Percentiles rank a stretch among this genome's conserved stretches.
Evolutionary conservation across 2,329 filamentous ascomycete genomes (phyloP).

Genomic region (Harringtonia lauricola): DNA sequence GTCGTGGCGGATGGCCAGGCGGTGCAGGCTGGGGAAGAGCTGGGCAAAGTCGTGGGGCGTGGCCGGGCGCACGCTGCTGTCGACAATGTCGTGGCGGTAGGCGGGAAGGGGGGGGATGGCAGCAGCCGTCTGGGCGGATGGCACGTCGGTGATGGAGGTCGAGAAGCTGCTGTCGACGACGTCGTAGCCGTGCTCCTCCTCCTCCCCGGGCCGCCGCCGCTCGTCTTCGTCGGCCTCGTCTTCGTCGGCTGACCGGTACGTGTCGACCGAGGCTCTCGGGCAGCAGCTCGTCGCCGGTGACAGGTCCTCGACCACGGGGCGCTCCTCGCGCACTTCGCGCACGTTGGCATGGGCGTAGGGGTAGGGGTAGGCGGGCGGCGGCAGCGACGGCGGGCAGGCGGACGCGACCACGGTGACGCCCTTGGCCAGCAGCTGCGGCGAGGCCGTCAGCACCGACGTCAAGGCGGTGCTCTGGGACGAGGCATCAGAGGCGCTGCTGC

Average conservation of each 20-base stretch:
- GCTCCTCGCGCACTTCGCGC: no score
- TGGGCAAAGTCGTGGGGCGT: conserved; percentile 73
- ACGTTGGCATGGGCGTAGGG: neutral
- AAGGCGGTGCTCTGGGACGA: conserved; percentile 34
- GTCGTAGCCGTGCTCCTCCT: neutral
- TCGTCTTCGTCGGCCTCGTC: conserved; percentile 25
- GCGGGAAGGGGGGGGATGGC: conserved; percentile 42
- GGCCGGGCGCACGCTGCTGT: conserved; percentile 60
- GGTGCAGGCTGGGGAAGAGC: conserved; percentile 76
- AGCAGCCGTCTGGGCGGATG: conserved; percentile 5
- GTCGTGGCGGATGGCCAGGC: conserved; percentile 77
- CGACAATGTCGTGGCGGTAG: conserved; percentile 50
- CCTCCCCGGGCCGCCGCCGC: conserved; percentile 11
- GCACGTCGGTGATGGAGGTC: conserved; percentile 15
- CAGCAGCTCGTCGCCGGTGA: conserved; percentile 31
- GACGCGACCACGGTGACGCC: neutral
- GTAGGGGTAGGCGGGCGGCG: neutral
- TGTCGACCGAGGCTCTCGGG: conserved; percentile 57
- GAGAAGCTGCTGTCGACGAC: neutral
- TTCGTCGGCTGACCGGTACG: conserved; percentile 65
- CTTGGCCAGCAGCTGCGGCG: conserved; percentile 23
- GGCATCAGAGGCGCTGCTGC: conserved; percentile 31
- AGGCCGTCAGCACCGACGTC: conserved; percentile 30
- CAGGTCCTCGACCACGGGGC: conserved; percentile 24
- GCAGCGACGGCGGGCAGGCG: neutral